phyloP scores from a whole-genome alignment of 2,329 filamentous ascomycete genomes.

The Fusarium succisae region DNA sequence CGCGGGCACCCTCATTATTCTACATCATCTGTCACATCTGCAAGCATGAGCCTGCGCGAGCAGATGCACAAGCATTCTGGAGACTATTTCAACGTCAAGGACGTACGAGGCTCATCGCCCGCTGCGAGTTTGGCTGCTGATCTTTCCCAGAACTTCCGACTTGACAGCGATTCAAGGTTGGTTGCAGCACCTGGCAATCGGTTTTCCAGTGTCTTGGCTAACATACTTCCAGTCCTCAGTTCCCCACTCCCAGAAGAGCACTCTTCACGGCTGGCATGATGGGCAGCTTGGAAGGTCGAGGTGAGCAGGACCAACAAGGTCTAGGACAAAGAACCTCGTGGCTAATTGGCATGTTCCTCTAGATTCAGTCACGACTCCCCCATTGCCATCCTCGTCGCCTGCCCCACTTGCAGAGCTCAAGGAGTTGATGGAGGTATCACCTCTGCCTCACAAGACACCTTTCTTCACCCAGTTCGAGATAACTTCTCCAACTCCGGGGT shows the following conservation, averaged over 20 bases:
- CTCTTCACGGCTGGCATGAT: slow-evolving; percentile 53
- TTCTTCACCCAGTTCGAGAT: slow-evolving; percentile 73
- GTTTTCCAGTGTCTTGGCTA: slow-evolving; percentile 23
- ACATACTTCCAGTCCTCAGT: slow-evolving; percentile 48
- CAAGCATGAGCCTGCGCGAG: slow-evolving; percentile 83
- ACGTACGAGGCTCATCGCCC: slow-evolving; percentile 85
- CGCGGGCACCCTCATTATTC: slow-evolving; percentile 59
- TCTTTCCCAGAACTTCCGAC: slow-evolving; percentile 95
- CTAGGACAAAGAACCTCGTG: not conserved
- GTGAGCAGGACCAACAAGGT: slow-evolving; percentile 39
- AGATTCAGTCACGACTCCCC: slow-evolving; percentile 86
- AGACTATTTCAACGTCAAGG: slow-evolving; percentile 86
- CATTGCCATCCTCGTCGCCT: slow-evolving; percentile 84
- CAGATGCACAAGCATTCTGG: slow-evolving; percentile 62
- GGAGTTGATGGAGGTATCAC: slow-evolving; percentile 96
- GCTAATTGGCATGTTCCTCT: slow-evolving; percentile 42
- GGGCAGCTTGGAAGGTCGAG: slow-evolving; percentile 48
- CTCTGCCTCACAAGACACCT: slow-evolving; percentile 85
- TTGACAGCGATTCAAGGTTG: slow-evolving; percentile 86
- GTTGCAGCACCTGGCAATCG: slow-evolving; percentile 43
- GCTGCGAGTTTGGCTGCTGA: slow-evolving; percentile 91
- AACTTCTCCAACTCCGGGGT: slow-evolving; percentile 75
- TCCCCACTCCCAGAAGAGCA: slow-evolving; percentile 54
- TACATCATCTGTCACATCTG: slow-evolving; percentile 65
- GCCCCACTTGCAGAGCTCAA: slow-evolving; percentile 77